Evolutionary conservation across 352 stramenopile genomes (phyloP).

Genomic region (Globisporangium sylvaticum): DNA sequence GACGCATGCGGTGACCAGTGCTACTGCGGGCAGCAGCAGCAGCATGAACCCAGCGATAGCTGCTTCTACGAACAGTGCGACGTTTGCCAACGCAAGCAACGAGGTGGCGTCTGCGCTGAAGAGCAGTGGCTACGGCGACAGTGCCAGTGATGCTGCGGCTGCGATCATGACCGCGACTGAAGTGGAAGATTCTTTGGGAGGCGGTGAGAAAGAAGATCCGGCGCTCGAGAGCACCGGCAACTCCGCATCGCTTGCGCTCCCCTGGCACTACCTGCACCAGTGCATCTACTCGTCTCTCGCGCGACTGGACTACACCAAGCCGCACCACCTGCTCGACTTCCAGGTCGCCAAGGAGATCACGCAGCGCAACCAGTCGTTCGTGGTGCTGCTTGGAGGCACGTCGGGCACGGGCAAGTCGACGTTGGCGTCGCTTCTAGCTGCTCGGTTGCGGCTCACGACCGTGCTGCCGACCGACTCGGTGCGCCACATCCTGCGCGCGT

Average conservation of each 20-base stretch:
- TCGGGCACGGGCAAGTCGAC: constrained; percentile 86
- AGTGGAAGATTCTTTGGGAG: not conserved
- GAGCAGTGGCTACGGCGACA: not conserved
- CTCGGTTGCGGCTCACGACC: constrained; percentile 74
- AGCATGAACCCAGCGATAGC: not conserved
- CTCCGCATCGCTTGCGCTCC: constrained; percentile 22
- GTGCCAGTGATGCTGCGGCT: not conserved
- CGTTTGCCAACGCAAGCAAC: not conserved
- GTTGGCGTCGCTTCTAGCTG: constrained; percentile 71
- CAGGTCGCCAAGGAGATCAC: constrained; percentile 85
- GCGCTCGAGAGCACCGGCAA: not conserved
- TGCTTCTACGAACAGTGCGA: not conserved
- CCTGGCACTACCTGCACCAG: constrained; percentile 76
- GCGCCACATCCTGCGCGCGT: constrained; percentile 74
- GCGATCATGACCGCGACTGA: not conserved
- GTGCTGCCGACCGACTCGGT: constrained; percentile 85
- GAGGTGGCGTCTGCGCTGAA: not conserved
- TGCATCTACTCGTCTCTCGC: constrained; percentile 80
- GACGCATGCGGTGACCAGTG: constrained; percentile 13
- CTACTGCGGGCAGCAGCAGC: not conserved
- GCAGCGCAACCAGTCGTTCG: constrained; percentile 81
- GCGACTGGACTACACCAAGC: constrained; percentile 81
- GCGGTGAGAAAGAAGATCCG: not conserved
- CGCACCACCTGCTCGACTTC: constrained; percentile 80
- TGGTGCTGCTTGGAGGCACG: constrained; percentile 81